Percentiles rank a stretch among this genome's conserved stretches.
These are phyloP conservation scores for Aspergillus brunneoviolaceus DNA, from an alignment of 2,329 filamentous ascomycete genomes.

Conservation along the genomic window DNA sequence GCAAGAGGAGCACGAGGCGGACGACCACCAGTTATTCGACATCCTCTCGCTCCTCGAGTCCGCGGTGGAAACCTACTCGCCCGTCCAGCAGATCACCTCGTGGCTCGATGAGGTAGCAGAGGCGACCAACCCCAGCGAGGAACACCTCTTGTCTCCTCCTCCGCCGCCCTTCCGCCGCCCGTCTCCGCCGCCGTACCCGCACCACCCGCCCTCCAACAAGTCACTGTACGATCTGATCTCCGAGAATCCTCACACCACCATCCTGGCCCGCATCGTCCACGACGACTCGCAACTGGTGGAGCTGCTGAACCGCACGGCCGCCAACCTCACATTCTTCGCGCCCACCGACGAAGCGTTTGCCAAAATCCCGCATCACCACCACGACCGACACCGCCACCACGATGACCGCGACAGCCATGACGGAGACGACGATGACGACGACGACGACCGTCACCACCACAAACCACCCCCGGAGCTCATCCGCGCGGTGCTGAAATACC, in stretches of 20 bases:
- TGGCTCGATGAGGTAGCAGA: background rate
- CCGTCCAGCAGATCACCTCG: background rate
- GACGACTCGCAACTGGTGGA: slow-evolving; percentile 70
- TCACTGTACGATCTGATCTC: slow-evolving; percentile 80
- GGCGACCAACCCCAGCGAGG: no score
- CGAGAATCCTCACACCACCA: slow-evolving; percentile 72
- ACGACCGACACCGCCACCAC: slow-evolving; percentile 1
- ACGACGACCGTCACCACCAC: slow-evolving; percentile 1
- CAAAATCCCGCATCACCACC: slow-evolving; percentile 53
- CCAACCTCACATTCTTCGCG: slow-evolving; percentile 79
- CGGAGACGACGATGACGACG: background rate
- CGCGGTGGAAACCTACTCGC: background rate
- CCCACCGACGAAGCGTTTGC: slow-evolving; percentile 76
- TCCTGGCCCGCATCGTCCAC: slow-evolving; percentile 72
- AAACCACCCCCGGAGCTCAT: slow-evolving; percentile 70
- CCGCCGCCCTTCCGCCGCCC: slow-evolving; percentile 3
- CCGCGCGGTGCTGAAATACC: slow-evolving; percentile 70
- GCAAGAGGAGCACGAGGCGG: no score
- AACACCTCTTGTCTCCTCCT: no score
- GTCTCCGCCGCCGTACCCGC: slow-evolving; percentile 3
- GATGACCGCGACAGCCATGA: background rate
- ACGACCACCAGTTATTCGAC: background rate
- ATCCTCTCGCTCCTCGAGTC: background rate
- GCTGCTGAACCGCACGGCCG: slow-evolving; percentile 69
- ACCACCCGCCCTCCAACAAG: slow-evolving; percentile 55